Evolutionary conservation across 805 yeast species (phyloP), one percentile per base, ranked within the genome.

Genomic region (Kluyveromyces nonfermentans): DNA sequence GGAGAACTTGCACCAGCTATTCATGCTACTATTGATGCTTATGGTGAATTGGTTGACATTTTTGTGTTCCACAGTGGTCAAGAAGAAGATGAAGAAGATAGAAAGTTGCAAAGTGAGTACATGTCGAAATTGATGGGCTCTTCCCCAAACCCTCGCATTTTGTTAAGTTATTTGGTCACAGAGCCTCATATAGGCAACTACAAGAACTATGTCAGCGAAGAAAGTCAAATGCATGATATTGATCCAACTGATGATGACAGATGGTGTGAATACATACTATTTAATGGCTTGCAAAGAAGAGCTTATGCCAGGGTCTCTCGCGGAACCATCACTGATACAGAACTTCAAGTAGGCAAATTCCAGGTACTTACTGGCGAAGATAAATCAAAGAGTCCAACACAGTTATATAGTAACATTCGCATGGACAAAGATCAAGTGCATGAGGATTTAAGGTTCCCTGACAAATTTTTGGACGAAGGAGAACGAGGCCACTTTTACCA

Each of bases 1-100:
- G 98, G 98, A 15, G 98, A 93, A 69, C 72, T 93, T 43, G 98
- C 98, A 0, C 98, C 98, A 4, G 97, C 97, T 1, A 93, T 93
- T 52, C 95, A 85, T 62, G 98, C 98, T 2, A 90, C 97, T 1
- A 69, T 93, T 49, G 90, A 88, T 52, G 84, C 93, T 32, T 89
- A 88, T 64, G 96, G 96, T 10, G 82, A 80, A 55, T 60, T 71
- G 17, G 85, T 93, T 5, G 98, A 93, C 62, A 85, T 93, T 19
- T 90, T 93, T 46, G 98, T 93, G 19, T 93, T 93, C 84, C 98
- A 93, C 63, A 79, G 93, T 37, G 98, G 98, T 4, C 98, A 93
- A 67, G 97, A 93, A 63, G 97, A 93, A 69, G 98, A 93, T 61
- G 88, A 71, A 3, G 96, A 88, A 60, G 98, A 93, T 64, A 77